phyloP scores from a whole-genome alignment of 768 basidiomycete genomes.

The Hygrophoropsis aurantiaca region DNA sequence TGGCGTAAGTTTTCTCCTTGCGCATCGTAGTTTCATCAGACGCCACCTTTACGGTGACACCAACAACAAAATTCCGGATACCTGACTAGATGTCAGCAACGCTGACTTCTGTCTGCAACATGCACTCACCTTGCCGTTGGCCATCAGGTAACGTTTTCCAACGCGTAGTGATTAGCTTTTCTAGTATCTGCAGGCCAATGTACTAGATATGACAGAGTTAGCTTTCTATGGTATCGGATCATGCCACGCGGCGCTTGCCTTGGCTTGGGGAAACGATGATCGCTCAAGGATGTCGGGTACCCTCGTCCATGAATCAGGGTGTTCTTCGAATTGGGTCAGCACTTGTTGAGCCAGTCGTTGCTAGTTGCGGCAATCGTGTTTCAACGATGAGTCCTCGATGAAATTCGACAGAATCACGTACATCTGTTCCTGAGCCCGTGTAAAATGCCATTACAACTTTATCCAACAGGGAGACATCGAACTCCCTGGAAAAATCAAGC shows the following conservation, averaged over 20 bases:
- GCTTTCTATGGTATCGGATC: constrained; percentile 4
- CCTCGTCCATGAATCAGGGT: constrained; percentile 95
- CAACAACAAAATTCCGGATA: constrained; percentile 95
- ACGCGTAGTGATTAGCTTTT: constrained; percentile 89
- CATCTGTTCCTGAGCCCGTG: constrained; percentile 81
- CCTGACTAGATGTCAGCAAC: constrained; percentile 43
- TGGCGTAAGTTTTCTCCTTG: constrained; percentile 91
- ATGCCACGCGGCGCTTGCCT: constrained; percentile 43
- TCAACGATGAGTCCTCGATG: constrained; percentile 1
- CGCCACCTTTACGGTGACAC: constrained; percentile 88
- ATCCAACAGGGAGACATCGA: constrained; percentile 92
- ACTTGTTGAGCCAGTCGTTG: constrained; percentile 94
- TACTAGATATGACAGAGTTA: constrained; percentile 52
- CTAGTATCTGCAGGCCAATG: constrained; percentile 94
- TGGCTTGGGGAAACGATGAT: constrained; percentile 82
- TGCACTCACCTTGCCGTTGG: constrained; percentile 75
- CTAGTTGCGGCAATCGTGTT: constrained; percentile 40
- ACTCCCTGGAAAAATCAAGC: constrained; percentile 91
- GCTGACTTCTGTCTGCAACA: constrained; percentile 3
- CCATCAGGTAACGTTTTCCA: constrained; percentile 97
- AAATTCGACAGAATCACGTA: constrained; percentile 32
- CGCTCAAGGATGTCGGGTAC: constrained; percentile 92
- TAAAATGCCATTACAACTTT: constrained; percentile 92
- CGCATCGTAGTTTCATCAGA: constrained; percentile 87
- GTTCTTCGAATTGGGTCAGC: constrained; percentile 94